These are phyloP conservation scores for Diaporthe destruens DNA, from an alignment of 2,329 filamentous ascomycete genomes.

Conservation along the genomic window DNA sequence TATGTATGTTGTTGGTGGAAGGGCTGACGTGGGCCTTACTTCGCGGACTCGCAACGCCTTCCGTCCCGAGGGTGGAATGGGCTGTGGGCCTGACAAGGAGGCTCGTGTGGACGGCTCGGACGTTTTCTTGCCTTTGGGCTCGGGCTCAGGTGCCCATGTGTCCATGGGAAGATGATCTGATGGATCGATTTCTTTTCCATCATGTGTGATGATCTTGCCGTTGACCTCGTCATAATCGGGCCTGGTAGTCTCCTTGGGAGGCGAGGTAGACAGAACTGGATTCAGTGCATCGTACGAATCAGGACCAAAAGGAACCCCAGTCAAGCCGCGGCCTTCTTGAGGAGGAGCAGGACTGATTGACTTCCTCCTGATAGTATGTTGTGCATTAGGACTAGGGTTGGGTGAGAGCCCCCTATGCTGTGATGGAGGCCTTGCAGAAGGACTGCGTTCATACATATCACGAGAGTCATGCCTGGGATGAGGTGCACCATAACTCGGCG, in stretches of 20 bases:
- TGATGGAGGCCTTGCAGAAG: conserved; percentile 48
- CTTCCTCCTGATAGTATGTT: conserved; percentile 74
- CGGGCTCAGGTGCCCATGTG: conserved; percentile 82
- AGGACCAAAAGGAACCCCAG: conserved; percentile 78
- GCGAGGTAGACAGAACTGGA: conserved; percentile 61
- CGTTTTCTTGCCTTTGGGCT: conserved; percentile 65
- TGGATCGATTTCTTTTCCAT: conserved; percentile 82
- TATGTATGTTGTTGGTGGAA: conserved; percentile 47
- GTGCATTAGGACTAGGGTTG: conserved; percentile 54
- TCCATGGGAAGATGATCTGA: conserved; percentile 84
- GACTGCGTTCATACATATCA: conserved; percentile 57
- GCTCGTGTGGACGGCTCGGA: conserved; percentile 55
- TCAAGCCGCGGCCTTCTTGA: conserved; percentile 63
- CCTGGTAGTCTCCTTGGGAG: conserved; percentile 49
- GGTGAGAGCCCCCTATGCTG: conserved; percentile 50
- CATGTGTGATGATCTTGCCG: conserved; percentile 80
- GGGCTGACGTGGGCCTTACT: conserved; percentile 61
- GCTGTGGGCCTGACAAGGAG: conserved; percentile 65
- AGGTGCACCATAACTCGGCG: conserved; percentile 44
- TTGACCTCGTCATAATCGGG: conserved; percentile 64
- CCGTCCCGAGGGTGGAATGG: conserved; percentile 63
- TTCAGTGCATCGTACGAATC: conserved; percentile 83
- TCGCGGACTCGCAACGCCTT: conserved; percentile 63
- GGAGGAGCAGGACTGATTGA: conserved; percentile 79
- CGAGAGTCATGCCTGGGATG: conserved; percentile 45